These are phyloP conservation scores for Nicotiana tomentosiformis DNA, from an alignment of 257 asterid genomes.

Conservation along the genomic window DNA sequence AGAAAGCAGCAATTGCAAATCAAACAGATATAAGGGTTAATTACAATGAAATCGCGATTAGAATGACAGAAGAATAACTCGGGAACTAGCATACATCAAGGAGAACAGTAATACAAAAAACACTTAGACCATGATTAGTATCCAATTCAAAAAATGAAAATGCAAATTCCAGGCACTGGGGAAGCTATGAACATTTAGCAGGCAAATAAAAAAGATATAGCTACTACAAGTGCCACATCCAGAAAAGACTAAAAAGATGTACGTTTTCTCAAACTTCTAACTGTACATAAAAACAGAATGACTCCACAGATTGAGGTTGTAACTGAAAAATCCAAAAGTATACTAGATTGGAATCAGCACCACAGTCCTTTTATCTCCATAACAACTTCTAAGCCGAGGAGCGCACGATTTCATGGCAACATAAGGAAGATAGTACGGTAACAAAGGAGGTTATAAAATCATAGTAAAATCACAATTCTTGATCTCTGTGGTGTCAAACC, in stretches of 20 bases:
- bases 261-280: background rate
- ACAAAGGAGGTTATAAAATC: background rate
- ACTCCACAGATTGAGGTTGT: background rate
- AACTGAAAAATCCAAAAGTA: background rate
- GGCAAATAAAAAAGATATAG: background rate
- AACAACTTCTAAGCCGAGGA: background rate
- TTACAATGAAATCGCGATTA: background rate
- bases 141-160: background rate
- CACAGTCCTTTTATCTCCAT: background rate
- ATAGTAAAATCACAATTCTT: background rate
- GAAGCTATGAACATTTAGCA: background rate
- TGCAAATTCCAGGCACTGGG: background rate
- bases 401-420: background rate
- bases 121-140: background rate
- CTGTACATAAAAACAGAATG: background rate
- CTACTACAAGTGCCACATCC: background rate
- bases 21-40: slow-evolving; percentile 18
- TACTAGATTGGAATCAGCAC: background rate
- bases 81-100: background rate
- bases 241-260: background rate
- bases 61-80: background rate
- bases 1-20: slow-evolving; percentile 26
- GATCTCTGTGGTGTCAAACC: background rate
- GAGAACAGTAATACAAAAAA: background rate
- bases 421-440: background rate